Conservation (phyloP, 1,139 yeast genomes). For the Lodderomyces metapsilosis region DNA sequence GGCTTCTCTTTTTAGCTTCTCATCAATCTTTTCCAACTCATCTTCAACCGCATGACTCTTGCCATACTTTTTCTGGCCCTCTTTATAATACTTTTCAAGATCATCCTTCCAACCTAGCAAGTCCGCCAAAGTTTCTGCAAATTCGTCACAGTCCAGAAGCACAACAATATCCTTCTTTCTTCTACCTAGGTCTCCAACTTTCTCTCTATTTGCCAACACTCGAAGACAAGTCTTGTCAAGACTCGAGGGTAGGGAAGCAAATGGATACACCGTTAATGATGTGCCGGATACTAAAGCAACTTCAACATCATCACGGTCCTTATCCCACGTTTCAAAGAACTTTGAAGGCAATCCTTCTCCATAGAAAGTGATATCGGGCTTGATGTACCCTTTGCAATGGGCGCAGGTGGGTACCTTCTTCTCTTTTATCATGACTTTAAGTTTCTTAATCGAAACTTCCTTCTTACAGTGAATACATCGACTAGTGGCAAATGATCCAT, state of each 20-base stretch:
- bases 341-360: slow-evolving; percentile 78
- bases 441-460: slow-evolving; percentile 51
- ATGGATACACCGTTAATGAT: slow-evolving; percentile 84
- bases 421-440: slow-evolving; percentile 43
- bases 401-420: slow-evolving; percentile 46
- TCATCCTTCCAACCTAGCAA: slow-evolving; percentile 66
- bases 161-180: slow-evolving; percentile 60
- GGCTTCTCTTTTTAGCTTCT: slow-evolving; percentile 5
- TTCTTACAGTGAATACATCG: slow-evolving; percentile 75
- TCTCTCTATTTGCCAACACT: slow-evolving; percentile 69
- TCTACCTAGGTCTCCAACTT: slow-evolving; percentile 61
- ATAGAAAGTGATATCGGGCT: slow-evolving; percentile 91
- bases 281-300: slow-evolving; percentile 91
- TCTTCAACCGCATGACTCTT: slow-evolving; percentile 14
- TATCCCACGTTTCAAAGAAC: slow-evolving; percentile 69
- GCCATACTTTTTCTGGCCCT: slow-evolving; percentile 16
- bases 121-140: slow-evolving; percentile 52
- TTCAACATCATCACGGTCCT: slow-evolving; percentile 60
- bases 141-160: slow-evolving; percentile 62
- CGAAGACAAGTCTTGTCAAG: slow-evolving; percentile 50
- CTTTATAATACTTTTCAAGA: slow-evolving; percentile 32
- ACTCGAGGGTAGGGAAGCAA: slow-evolving; percentile 77
- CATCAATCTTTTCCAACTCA: slow-evolving; percentile 11
- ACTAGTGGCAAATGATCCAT: slow-evolving; percentile 85
- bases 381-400: slow-evolving; percentile 70